Percentiles rank a stretch among this genome's conserved stretches.
Conservation (phyloP, 148 eudicot species). For the Suaeda aralocaspica region DNA sequence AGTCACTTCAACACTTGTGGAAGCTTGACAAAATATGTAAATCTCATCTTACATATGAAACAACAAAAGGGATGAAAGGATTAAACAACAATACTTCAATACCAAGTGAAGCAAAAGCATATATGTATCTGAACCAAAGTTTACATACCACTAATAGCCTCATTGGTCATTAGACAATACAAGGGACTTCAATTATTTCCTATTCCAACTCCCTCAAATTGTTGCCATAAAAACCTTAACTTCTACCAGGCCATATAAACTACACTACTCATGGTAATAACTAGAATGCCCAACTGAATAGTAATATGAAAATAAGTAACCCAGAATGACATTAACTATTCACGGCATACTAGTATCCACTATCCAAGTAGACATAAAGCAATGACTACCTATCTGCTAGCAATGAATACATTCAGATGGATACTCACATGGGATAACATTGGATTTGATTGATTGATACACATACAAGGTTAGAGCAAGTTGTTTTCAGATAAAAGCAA, state of each 20-base stretch:
- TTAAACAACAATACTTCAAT: background rate
- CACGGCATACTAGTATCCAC: no score
- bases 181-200: background rate
- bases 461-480: background rate
- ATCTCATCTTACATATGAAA: background rate
- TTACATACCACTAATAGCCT: no score
- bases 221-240: background rate
- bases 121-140: background rate
- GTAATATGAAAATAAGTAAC: background rate
- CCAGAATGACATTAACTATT: background rate
- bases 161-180: no score
- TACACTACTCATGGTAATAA: background rate
- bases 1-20: background rate
- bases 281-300: background rate
- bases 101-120: background rate
- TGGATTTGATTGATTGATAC: no score
- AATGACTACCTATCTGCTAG: background rate
- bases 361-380: background rate
- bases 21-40: background rate
- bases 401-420: no score
- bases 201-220: background rate
- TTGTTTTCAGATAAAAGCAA: background rate
- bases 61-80: background rate
- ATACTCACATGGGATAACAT: no score
- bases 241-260: background rate